A percentile compares a stretch with the other conserved stretches of the same genome.
phyloP scores from a whole-genome alignment of 2,329 filamentous ascomycete genomes.

The Talaromyces rugulosus region DNA sequence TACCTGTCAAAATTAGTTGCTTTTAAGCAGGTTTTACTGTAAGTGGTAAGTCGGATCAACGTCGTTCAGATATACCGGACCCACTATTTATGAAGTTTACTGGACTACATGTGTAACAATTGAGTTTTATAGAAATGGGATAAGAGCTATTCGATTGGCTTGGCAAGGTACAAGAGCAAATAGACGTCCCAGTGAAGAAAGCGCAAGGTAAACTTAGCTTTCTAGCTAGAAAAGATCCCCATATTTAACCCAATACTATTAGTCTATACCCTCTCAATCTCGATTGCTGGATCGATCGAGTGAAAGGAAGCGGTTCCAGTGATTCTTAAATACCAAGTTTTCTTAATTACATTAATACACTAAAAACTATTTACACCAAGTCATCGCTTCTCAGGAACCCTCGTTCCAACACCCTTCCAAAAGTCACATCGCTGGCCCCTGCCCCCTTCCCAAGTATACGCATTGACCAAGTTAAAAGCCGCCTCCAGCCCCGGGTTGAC shows the following conservation, averaged over 20 bases:
- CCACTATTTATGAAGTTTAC: not conserved
- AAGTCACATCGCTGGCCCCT: conserved; percentile 45
- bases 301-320: not conserved
- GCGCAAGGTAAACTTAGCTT: not conserved
- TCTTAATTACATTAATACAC: not conserved
- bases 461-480: conserved; percentile 39
- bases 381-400: conserved; percentile 12
- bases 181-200: not conserved
- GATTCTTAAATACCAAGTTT: not conserved
- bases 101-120: not conserved
- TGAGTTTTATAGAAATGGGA: not conserved
- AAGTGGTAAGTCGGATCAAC: not conserved
- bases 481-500: conserved; percentile 31
- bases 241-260: not conserved
- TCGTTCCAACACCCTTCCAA: conserved; percentile 28
- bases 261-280: not conserved
- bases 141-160: too few species aligned
- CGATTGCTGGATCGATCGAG: not conserved
- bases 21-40: too few species aligned
- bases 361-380: not conserved
- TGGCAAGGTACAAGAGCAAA: too few species aligned
- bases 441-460: conserved; percentile 46
- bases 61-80: not conserved
- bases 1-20: too few species aligned
- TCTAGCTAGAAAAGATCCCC: not conserved